Base-by-base conservation (phyloP, 2,329 filamentous ascomycete genomes). In the Escovopsis sp. region DNA sequence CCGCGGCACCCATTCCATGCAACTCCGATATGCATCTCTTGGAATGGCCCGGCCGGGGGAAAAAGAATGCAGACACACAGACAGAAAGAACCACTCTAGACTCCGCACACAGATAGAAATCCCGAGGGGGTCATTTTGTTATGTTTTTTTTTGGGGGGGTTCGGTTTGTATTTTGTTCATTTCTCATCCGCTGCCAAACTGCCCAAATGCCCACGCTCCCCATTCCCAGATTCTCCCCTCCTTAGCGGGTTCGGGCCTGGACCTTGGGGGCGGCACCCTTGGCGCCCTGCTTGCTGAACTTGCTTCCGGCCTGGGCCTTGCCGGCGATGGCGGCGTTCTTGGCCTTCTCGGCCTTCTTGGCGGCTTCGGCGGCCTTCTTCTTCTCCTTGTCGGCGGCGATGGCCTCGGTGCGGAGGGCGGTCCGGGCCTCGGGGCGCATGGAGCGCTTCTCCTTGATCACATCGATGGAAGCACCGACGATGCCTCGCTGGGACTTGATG, bases 271-370 rank as follows among this genome's bases (percentile, higher is more conserved):
- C 78, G 56, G 87, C 78, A 61, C 91, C 91, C 80, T 94, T 94
- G 54, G 86, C 82, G 62, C 86, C 87, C 78, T 94, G 86, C 85
- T 98, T 98, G 80, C 86, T 88, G 67, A 82, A 73, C 66, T 94
- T 85, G 68, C 84, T 80, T 60, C 70, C 67, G 55, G 76, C 73
- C 73, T 87, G 77, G 63, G 86, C 88, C 72, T 85, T 82, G 64
- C 80, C 70, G 55, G 80, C 76, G 49, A 56, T 59, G 55, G 82
- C 77, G 53, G 88, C 88, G 61, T 59, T 74, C 85, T 96, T 96
- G 60, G 91, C 91, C 86, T 98, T 98, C 73, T 96, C 88, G 47
- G 85, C 84, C 85, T 96, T 98, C 86, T 96, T 98, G 68, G 79
- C 80, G 66, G 79, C 84, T 69, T 85, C 81, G 50, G 79, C 76